phyloP scores from a whole-genome alignment of 305 asterid genomes.

The Salvia sclarea region DNA sequence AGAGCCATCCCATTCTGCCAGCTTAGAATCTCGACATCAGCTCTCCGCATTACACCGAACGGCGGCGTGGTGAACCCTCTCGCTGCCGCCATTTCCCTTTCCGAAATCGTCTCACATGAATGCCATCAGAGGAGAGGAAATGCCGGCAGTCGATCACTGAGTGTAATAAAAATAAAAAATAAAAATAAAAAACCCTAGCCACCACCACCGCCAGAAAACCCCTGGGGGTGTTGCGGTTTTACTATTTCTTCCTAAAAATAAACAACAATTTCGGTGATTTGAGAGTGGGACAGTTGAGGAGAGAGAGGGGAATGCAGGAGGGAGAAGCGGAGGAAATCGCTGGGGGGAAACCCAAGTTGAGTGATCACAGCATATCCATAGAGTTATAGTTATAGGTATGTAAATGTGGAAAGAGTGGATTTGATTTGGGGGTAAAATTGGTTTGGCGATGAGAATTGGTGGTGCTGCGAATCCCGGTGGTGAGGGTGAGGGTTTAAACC shows the following conservation, averaged over 20 bases:
- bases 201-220: neutral
- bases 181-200: slow-evolving; percentile 36
- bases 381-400: neutral
- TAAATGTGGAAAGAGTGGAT: neutral
- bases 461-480: slow-evolving; percentile 38
- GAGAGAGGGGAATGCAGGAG: slow-evolving; percentile 28
- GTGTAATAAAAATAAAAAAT: neutral
- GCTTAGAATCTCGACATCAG: slow-evolving; percentile 37
- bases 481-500: slow-evolving; percentile 27
- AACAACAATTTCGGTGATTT: neutral
- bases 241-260: neutral
- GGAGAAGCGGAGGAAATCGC: slow-evolving; percentile 20
- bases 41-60: slow-evolving; percentile 37
- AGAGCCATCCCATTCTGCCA: slow-evolving; percentile 35
- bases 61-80: slow-evolving; percentile 62
- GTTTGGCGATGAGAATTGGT: slow-evolving; percentile 27
- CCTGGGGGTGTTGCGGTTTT: neutral
- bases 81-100: slow-evolving; percentile 47
- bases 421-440: neutral
- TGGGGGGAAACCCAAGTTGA: neutral
- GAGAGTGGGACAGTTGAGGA: neutral
- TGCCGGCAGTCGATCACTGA: slow-evolving; percentile 2
- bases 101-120: slow-evolving; percentile 16
- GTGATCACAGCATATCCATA: neutral
- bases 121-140: slow-evolving; percentile 26